phyloP scores from a whole-genome alignment of 106 monocot genomes.

The Platanthera guangdongensis region DNA sequence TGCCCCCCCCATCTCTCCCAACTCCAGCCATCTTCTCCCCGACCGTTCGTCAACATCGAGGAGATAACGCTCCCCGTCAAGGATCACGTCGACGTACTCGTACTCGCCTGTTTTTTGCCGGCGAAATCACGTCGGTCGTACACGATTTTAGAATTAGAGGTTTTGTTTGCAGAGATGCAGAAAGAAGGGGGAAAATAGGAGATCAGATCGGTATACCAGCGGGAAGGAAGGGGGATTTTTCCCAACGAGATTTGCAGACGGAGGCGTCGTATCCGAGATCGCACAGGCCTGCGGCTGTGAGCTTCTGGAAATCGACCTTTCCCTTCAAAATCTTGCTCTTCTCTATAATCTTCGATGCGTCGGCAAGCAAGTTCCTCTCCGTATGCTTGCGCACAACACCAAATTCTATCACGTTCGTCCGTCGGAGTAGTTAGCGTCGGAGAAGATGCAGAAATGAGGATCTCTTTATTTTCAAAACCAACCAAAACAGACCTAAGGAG shows the following conservation, averaged over 20 bases:
- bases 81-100: slow-evolving; percentile 63
- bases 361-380: slow-evolving; percentile 63
- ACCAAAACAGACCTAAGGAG: too few relatives aligned
- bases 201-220: slow-evolving; percentile 31
- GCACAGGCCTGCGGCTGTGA: too few relatives aligned
- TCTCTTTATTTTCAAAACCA: too few relatives aligned
- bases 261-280: too few relatives aligned
- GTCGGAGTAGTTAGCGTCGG: too few relatives aligned
- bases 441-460: too few relatives aligned
- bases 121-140: not conserved
- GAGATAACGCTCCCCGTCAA: slow-evolving; percentile 33
- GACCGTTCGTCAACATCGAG: slow-evolving; percentile 67
- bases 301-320: too few relatives aligned
- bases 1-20: too few relatives aligned
- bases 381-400: slow-evolving; percentile 34
- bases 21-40: too few relatives aligned
- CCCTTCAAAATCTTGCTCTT: too few relatives aligned
- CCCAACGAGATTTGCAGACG: slow-evolving; percentile 63
- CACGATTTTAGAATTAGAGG: not conserved
- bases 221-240: slow-evolving; percentile 37
- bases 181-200: not conserved
- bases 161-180: not conserved
- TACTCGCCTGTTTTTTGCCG: slow-evolving; percentile 37
- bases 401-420: too few relatives aligned
- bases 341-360: too few relatives aligned